These are phyloP conservation scores for Suhomyces panamericanus DNA, from an alignment of 1,139 yeast genomes.

Conservation along the genomic window DNA sequence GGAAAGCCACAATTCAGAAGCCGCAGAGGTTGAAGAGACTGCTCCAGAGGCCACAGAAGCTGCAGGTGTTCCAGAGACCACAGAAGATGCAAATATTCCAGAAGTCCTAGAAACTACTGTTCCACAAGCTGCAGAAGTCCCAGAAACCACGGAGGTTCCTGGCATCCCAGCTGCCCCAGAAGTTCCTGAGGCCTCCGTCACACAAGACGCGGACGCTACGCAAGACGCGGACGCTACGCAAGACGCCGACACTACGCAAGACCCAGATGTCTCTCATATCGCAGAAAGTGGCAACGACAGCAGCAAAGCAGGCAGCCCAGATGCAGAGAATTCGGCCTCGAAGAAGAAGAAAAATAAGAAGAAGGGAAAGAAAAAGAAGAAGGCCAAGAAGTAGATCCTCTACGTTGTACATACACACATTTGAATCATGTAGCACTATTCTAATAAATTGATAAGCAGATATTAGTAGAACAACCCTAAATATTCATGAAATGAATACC, in stretches of 20 bases:
- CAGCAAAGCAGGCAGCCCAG: conserved; percentile 10
- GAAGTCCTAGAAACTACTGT: too few species aligned
- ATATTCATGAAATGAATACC: too few species aligned
- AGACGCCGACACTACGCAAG: too few species aligned
- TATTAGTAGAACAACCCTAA: too few species aligned
- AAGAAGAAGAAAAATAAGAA: conserved; percentile 11
- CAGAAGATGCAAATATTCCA: too few species aligned
- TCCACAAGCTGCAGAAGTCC: not conserved
- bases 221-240: not conserved
- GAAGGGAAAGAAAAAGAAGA: conserved; percentile 13
- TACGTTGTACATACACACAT: not conserved
- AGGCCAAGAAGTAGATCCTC: conserved; percentile 11
- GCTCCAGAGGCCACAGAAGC: too few species aligned
- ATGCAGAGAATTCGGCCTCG: conserved; percentile 1
- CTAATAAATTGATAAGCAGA: too few species aligned
- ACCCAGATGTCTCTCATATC: not conserved
- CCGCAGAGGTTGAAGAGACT: not conserved
- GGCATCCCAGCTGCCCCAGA: not conserved
- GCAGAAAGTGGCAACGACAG: not conserved
- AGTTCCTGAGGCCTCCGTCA: not conserved
- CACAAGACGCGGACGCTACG: not conserved
- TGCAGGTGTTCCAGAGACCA: too few species aligned
- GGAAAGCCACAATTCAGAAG: not conserved
- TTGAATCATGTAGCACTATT: not conserved
- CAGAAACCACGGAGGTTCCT: not conserved